A percentile compares a stretch with the other conserved stretches of the same genome.
These are phyloP conservation scores for Asclepias syriaca DNA, from an alignment of 257 asterid genomes.

Conservation along the genomic window DNA sequence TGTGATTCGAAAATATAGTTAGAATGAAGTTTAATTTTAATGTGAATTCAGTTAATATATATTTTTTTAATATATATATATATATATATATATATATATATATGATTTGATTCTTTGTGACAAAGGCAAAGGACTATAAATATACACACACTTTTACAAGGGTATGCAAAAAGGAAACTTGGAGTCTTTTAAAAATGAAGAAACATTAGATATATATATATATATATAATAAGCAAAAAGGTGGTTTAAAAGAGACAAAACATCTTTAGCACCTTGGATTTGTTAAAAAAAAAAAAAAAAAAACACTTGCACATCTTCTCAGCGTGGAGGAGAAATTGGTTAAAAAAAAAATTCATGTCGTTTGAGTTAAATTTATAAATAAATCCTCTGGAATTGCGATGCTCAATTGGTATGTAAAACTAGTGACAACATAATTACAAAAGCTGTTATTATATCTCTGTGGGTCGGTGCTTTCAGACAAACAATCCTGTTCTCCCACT, in stretches of 20 bases:
- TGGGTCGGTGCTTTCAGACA: conserved; percentile 52
- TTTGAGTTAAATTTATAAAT: neutral
- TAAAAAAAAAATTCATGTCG: conserved; percentile 3
- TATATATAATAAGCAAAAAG: conserved; percentile 16
- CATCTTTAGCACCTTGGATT: conserved; percentile 30
- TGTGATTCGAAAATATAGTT: too few relatives aligned
- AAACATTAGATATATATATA: conserved; percentile 7
- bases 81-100: too few relatives aligned
- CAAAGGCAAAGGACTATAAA: too few relatives aligned
- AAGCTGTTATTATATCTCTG: conserved; percentile 27
- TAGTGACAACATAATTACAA: conserved; percentile 54
- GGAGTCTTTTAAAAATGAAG: conserved; percentile 8
- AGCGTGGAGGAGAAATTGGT: conserved; percentile 20
- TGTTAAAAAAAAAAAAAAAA: conserved; percentile 13
- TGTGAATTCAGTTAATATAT: too few relatives aligned
- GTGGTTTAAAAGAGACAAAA: conserved; percentile 58
- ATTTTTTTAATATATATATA: too few relatives aligned
- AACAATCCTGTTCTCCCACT: conserved; percentile 28
- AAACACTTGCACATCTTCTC: conserved; percentile 25
- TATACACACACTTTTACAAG: too few relatives aligned
- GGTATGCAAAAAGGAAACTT: neutral
- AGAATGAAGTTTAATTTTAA: too few relatives aligned
- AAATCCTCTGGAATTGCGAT: neutral
- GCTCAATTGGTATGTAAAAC: neutral
- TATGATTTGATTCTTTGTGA: too few relatives aligned